phyloP scores from a whole-genome alignment of 1,284 basidiomycete genomes.

The Sanghuangporus weigelae region DNA sequence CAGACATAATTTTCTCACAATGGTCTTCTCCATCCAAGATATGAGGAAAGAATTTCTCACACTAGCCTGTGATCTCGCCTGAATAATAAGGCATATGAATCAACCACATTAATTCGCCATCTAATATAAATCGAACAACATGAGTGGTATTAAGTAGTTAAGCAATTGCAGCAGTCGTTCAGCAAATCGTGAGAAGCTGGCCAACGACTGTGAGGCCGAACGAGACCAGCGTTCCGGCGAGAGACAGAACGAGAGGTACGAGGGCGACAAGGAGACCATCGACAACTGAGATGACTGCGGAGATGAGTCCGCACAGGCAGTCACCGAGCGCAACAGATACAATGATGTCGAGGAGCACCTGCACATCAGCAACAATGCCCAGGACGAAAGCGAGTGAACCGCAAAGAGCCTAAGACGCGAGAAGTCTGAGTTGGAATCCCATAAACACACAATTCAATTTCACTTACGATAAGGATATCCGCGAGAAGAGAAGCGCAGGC shows the following conservation, averaged over 20 bases:
- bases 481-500: not conserved
- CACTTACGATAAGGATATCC: constrained; percentile 6
- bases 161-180: not conserved
- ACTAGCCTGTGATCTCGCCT: no score
- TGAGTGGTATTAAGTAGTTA: not conserved
- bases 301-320: constrained; percentile 10
- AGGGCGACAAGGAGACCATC: constrained; percentile 2
- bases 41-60: no score
- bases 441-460: not conserved
- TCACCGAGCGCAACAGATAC: not conserved
- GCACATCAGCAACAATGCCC: not conserved
- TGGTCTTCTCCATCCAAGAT: no score
- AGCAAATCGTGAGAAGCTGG: constrained; percentile 8
- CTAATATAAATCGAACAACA: not conserved
- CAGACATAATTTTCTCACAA: no score
- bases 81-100: not conserved
- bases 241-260: not conserved
- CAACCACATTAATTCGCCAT: not conserved
- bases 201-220: constrained; percentile 2
- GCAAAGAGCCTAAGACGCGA: not conserved
- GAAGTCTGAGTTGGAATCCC: not conserved
- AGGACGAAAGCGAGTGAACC: not conserved
- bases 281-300: constrained; percentile 5
- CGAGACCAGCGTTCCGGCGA: not conserved
- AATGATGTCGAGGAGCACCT: constrained; percentile 4